Evolutionary conservation across 306 rosid species (phyloP).

Genomic region (Cicer judaicum): DNA sequence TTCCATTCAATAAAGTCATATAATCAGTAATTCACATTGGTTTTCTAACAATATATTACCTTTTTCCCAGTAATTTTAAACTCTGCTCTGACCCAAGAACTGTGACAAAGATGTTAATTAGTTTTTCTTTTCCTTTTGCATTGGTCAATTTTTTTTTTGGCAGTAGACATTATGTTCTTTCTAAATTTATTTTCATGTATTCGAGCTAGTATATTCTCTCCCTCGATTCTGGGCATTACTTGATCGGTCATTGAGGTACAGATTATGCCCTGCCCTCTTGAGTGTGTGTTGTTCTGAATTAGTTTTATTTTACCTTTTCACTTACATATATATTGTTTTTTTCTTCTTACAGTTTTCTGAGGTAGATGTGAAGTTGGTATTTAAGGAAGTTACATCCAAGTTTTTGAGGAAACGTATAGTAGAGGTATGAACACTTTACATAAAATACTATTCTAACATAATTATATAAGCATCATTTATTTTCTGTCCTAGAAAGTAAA

Average conservation of each 20-base stretch:
- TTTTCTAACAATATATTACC: conserved; percentile 14
- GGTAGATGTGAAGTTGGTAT: conserved; percentile 96
- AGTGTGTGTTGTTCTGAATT: conserved; percentile 24
- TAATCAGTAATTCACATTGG: background rate
- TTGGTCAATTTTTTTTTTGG: conserved; percentile 14
- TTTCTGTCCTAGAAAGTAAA: conserved; percentile 11
- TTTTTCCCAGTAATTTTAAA: background rate
- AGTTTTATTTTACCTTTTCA: conserved; percentile 14
- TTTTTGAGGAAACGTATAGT: conserved; percentile 87
- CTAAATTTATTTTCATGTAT: conserved; percentile 8
- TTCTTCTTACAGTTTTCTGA: conserved; percentile 73
- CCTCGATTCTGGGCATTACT: conserved; percentile 20
- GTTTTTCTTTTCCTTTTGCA: conserved; percentile 23
- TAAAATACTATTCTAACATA: conserved; percentile 37
- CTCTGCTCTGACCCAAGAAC: background rate
- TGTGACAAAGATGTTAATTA: conserved; percentile 1
- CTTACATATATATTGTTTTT: background rate
- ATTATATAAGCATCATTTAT: background rate
- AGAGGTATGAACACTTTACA: conserved; percentile 64
- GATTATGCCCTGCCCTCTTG: conserved; percentile 19
- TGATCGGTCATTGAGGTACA: conserved; percentile 37
- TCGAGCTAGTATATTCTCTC: conserved; percentile 28
- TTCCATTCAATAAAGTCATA: background rate
- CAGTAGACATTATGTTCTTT: conserved; percentile 11
- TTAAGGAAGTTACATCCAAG: conserved; percentile 89